These are phyloP conservation scores for Pseudopediastrum boryanum DNA, from an alignment of 139 green algal species.

Conservation along the genomic window DNA sequence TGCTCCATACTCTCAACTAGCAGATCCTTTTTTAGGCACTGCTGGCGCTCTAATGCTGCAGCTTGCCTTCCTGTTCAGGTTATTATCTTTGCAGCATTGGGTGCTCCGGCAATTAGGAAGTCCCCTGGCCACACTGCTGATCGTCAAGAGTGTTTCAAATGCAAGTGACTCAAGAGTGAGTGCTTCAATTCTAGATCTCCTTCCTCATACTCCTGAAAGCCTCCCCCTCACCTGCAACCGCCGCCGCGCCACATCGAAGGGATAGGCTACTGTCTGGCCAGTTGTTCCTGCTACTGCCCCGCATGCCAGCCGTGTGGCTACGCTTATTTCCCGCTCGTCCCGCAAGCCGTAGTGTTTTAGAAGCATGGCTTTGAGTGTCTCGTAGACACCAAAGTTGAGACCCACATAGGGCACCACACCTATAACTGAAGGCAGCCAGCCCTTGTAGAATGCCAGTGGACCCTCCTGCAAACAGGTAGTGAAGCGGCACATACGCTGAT, in stretches of 20 bases:
- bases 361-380: conserved; percentile 90
- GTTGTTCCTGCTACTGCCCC: conserved; percentile 91
- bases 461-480: conserved; percentile 75
- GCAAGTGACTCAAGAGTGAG: too few relatives aligned
- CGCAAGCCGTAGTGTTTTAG: conserved; percentile 71
- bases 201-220: neutral
- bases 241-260: conserved; percentile 94
- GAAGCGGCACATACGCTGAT: too few relatives aligned
- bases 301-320: conserved; percentile 84
- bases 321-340: conserved; percentile 85
- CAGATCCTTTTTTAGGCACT: too few relatives aligned
- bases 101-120: too few relatives aligned
- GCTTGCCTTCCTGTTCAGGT: too few relatives aligned
- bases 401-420: conserved; percentile 98
- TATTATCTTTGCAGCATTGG: too few relatives aligned
- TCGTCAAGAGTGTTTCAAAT: too few relatives aligned
- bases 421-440: conserved; percentile 97
- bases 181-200: too few relatives aligned
- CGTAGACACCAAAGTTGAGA: conserved; percentile 99
- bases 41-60: too few relatives aligned
- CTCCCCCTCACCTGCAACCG: conserved; percentile 84
- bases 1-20: too few relatives aligned
- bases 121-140: too few relatives aligned
- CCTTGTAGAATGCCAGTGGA: conserved; percentile 90
- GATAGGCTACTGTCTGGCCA: conserved; percentile 97